Percentiles rank a stretch among this genome's conserved stretches.
These are phyloP conservation scores for Clarireedia paspali DNA, from an alignment of 2,329 filamentous ascomycete species.

Conservation along the genomic window DNA sequence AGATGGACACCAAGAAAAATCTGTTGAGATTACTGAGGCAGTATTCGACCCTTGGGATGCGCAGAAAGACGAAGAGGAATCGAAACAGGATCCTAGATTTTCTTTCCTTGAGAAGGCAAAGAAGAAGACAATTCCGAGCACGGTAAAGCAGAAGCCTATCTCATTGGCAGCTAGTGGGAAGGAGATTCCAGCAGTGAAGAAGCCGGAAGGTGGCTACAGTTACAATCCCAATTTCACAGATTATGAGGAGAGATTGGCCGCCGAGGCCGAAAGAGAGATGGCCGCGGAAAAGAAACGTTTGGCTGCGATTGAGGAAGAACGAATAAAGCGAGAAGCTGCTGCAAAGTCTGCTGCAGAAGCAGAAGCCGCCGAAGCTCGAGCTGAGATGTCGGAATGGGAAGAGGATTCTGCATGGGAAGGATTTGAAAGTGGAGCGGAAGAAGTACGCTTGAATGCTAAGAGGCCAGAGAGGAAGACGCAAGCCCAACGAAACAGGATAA, in stretches of 20 bases:
- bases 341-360: conserved; percentile 64
- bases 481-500: conserved; percentile 77
- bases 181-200: conserved; percentile 66
- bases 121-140: conserved; percentile 63
- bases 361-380: conserved; percentile 62
- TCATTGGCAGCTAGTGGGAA: conserved; percentile 81
- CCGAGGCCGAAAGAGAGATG: conserved; percentile 72
- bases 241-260: conserved; percentile 68
- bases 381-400: conserved; percentile 63
- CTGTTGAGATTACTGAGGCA: conserved; percentile 46
- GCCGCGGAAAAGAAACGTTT: conserved; percentile 71
- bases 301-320: conserved; percentile 57
- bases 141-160: conserved; percentile 68
- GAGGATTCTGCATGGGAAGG: conserved; percentile 91
- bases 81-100: conserved; percentile 43
- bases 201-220: conserved; percentile 74
- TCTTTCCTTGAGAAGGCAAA: conserved; percentile 61
- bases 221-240: conserved; percentile 89
- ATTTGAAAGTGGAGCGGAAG: conserved; percentile 73
- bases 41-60: conserved; percentile 75
- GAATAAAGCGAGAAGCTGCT: conserved; percentile 58
- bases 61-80: conserved; percentile 36
- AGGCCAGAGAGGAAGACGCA: conserved; percentile 78
- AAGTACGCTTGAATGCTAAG: conserved; percentile 59
- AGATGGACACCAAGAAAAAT: conserved; percentile 50